These are phyloP conservation scores for Penicillium bialowiezense DNA, from an alignment of 495 filamentous ascomycete species.

Conservation along the genomic window DNA sequence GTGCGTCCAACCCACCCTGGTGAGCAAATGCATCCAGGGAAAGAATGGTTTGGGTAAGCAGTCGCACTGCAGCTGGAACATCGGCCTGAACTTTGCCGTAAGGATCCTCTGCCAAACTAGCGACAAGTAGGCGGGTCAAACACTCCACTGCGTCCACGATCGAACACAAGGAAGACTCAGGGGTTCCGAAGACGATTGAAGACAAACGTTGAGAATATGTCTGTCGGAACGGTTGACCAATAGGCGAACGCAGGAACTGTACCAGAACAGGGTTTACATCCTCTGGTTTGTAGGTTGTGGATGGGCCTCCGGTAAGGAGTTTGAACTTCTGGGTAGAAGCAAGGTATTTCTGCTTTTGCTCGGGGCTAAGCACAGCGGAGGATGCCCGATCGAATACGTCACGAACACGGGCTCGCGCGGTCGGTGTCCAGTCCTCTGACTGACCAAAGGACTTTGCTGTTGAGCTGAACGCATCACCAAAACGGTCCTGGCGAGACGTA, in stretches of 20 bases:
- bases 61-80: conserved; percentile 67
- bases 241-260: conserved; percentile 42
- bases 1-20: conserved; percentile 49
- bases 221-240: conserved; percentile 70
- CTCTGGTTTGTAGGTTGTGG: conserved; percentile 32
- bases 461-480: conserved; percentile 52
- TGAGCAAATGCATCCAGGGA: conserved; percentile 67
- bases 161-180: conserved; percentile 59
- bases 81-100: conserved; percentile 82
- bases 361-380: conserved; percentile 38
- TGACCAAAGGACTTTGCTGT: conserved; percentile 60
- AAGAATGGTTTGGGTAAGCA: conserved; percentile 62
- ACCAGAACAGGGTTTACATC: conserved; percentile 36
- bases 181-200: conserved; percentile 64
- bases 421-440: conserved; percentile 48
- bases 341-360: conserved; percentile 41
- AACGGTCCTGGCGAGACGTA: conserved; percentile 44
- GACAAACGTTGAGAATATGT: conserved; percentile 60
- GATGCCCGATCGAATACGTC: conserved; percentile 44
- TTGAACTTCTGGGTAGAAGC: conserved; percentile 37
- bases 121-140: conserved; percentile 64
- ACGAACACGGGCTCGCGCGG: conserved; percentile 39
- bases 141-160: conserved; percentile 70
- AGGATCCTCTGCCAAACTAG: conserved; percentile 76
- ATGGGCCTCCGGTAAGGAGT: conserved; percentile 32